Evolutionary conservation across 1,284 basidiomycete species (phyloP).

Genomic region (Sporisorium exsertum): DNA sequence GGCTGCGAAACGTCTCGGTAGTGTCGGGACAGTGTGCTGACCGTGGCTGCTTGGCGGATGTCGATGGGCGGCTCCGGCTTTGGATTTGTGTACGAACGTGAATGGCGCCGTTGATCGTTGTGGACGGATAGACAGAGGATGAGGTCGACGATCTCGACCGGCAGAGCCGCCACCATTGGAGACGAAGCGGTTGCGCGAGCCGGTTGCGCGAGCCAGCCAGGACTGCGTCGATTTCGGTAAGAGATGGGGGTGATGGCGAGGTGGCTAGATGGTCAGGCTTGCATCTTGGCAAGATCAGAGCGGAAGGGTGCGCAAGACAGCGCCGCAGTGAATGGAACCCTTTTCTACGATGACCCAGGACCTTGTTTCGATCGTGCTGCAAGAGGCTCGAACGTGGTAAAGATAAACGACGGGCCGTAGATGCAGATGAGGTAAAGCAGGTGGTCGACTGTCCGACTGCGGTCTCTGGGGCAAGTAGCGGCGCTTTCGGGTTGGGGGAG

Average conservation of each 20-base stretch:
- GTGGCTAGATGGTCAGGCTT: background rate
- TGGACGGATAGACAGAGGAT: constrained; percentile 28
- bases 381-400: background rate
- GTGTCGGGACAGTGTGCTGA: constrained; percentile 26
- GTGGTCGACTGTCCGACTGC: no score
- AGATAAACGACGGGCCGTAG: no score
- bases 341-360: no score
- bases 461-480: no score
- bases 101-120: background rate
- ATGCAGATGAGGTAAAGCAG: no score
- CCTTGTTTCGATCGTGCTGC: background rate
- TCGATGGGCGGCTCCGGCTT: constrained; percentile 8
- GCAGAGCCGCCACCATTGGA: constrained; percentile 17
- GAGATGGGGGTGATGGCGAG: background rate
- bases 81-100: background rate
- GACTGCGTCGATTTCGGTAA: no score
- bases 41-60: constrained; percentile 4
- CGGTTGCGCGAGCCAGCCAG: no score
- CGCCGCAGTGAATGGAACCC: background rate
- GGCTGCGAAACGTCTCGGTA: constrained; percentile 16
- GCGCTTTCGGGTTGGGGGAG: background rate
- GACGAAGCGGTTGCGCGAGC: no score
- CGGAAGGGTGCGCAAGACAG: no score
- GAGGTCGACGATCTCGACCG: constrained; percentile 43
- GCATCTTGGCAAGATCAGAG: background rate